Conservation (phyloP, 495 filamentous ascomycete species). For the Corynascus novoguineensis region DNA sequence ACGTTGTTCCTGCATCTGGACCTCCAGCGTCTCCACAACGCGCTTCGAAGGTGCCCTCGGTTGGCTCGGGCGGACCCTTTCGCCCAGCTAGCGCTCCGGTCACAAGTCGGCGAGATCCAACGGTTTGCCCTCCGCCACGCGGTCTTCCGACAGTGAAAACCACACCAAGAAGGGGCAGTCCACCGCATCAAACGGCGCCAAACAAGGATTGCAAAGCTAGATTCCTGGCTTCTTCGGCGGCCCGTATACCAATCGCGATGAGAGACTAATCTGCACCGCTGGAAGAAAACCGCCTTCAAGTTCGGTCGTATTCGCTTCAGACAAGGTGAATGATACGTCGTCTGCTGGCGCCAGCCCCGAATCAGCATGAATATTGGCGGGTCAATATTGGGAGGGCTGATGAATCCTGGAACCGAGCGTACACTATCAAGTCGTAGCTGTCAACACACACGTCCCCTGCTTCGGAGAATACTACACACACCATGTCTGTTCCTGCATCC, state of each 20-base stretch:
- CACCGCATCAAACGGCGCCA: no score
- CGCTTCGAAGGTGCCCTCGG: not conserved
- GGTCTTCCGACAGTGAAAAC: not conserved
- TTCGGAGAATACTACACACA: no score
- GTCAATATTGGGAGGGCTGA: not conserved
- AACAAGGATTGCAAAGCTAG: no score
- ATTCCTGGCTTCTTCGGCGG: no score
- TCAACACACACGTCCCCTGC: slow-evolving; percentile 5
- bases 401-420: not conserved
- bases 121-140: not conserved
- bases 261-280: no score
- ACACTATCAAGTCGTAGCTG: no score
- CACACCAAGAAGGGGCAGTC: no score
- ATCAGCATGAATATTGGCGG: not conserved
- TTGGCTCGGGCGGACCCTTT: not conserved
- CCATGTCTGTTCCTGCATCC: not conserved
- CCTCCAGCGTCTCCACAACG: not conserved
- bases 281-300: no score
- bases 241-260: no score
- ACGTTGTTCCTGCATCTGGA: not conserved
- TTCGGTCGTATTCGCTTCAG: no score
- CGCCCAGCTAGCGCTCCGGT: not conserved
- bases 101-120: not conserved
- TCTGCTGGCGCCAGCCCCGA: not conserved
- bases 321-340: not conserved